These are phyloP conservation scores for Alternaria arbusti DNA, from an alignment of 2,329 filamentous ascomycete genomes.

Conservation along the genomic window DNA sequence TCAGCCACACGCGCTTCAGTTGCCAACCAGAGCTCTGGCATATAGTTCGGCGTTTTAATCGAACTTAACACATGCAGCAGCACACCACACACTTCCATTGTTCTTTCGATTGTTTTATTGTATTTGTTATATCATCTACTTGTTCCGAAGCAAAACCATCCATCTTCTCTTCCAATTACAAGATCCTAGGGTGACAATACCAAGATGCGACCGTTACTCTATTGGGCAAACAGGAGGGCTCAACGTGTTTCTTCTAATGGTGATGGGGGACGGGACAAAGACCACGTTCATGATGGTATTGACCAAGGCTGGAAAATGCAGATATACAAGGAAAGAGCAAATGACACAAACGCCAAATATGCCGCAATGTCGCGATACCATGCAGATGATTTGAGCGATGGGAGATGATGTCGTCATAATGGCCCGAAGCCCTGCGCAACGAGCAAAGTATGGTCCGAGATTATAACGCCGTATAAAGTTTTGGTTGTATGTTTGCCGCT, in stretches of 20 bases:
- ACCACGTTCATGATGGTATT: background rate
- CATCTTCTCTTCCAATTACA: constrained; percentile 1
- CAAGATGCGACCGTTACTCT: background rate
- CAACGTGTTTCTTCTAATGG: constrained; percentile 1
- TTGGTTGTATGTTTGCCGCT: constrained; percentile 16
- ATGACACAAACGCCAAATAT: constrained; percentile 7
- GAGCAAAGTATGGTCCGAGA: background rate
- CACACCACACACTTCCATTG: background rate
- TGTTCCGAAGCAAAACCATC: background rate
- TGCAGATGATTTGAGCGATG: background rate
- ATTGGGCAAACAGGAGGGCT: background rate
- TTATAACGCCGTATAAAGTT: constrained; percentile 10
- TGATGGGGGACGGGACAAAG: background rate
- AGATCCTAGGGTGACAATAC: constrained; percentile 2
- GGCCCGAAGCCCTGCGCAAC: background rate
- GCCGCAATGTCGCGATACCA: constrained; percentile 7
- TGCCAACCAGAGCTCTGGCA: background rate
- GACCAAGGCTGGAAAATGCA: background rate
- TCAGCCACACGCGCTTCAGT: background rate
- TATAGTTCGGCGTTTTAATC: background rate
- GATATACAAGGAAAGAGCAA: constrained; percentile 1
- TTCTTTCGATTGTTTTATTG: background rate
- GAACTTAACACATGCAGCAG: background rate
- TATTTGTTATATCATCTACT: background rate
- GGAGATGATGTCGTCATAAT: constrained; percentile 1